Conservation (phyloP, 805 yeast species). For the Suhomyces vadensis region DNA sequence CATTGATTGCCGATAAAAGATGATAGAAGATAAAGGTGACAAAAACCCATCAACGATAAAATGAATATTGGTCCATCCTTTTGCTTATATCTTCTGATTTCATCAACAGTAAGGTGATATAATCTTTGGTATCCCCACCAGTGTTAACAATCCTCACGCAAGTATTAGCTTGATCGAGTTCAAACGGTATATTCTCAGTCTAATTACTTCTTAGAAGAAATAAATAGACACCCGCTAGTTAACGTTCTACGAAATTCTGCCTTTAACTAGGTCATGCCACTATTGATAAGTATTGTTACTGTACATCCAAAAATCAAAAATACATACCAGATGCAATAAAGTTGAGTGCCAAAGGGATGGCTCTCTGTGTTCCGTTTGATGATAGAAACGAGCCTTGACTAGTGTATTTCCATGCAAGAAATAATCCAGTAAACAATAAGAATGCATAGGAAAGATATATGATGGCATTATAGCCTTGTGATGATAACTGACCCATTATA, state of each 20-base stretch:
- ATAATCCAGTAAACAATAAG: conserved; percentile 40
- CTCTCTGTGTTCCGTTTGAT: conserved; percentile 78
- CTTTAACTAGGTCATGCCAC: neutral
- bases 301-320: neutral
- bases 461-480: conserved; percentile 45
- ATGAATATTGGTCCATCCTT: no score
- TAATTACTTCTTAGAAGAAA: conserved; percentile 21
- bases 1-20: no score
- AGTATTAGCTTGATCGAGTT: conserved; percentile 81
- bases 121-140: no score
- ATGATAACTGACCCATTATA: conserved; percentile 21
- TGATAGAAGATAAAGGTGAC: no score
- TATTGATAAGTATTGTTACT: neutral
- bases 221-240: conserved; percentile 48
- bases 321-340: conserved; percentile 87
- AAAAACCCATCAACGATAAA: no score
- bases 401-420: conserved; percentile 56
- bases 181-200: conserved; percentile 75
- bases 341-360: conserved; percentile 79
- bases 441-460: conserved; percentile 42
- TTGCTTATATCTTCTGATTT: no score
- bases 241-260: conserved; percentile 14
- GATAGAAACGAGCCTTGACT: conserved; percentile 62
- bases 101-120: no score
- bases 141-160: conserved; percentile 64